Base-by-base conservation (phyloP, 371 early-diverging fungal genomes). In the Massospora cicadina region DNA sequence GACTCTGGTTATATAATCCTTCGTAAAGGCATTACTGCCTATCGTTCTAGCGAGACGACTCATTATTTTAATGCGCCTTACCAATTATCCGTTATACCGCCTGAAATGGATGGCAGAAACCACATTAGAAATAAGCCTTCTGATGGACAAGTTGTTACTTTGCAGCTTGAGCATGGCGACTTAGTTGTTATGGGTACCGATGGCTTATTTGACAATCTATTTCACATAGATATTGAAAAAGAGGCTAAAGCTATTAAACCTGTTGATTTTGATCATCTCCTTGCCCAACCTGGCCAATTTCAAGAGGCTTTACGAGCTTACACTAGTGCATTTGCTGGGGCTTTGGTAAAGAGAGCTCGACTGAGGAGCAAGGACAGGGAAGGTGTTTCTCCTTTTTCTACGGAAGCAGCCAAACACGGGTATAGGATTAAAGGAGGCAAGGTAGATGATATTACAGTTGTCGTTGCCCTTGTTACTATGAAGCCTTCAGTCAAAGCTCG, bases 31-130 rank as follows among this genome's bases (percentile, higher is more conserved):
- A 71, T 75, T 60, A 74, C 81, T 55, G 73, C 82, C 2, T 83
- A 82, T 70, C 81, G 81, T 64, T 80, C 82, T 30, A 80, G 80
- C 2, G 79, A 79, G 56, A 83, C 82, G 63, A 84, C 83, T 55
- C 85, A 85, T 69, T 82, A 81, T 63, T 85, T 83, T 68, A 85
- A 85, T 68, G 82, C 82, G 68, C 85, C 85, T 30, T 85, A 82
- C 69, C 85, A 85, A 70, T 75, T 85, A 63, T 80, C 83, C 0
- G 75, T 85, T 3, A 71, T 82, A 31, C 83, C 83, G 26, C 76
- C 77, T 28, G 74, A 71, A 27, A 26, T 66, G 33, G 57, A 60
- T 71, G 68, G 66, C 66, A 67, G 21, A 77, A 80, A 65, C 77
- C 81, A 31, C 74, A 81, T 58, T 74, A 77, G 43, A 76, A 78